A percentile compares a stretch with the other conserved stretches of the same genome.
phyloP scores from a whole-genome alignment of 768 basidiomycete species.

The Mycena floridula region DNA sequence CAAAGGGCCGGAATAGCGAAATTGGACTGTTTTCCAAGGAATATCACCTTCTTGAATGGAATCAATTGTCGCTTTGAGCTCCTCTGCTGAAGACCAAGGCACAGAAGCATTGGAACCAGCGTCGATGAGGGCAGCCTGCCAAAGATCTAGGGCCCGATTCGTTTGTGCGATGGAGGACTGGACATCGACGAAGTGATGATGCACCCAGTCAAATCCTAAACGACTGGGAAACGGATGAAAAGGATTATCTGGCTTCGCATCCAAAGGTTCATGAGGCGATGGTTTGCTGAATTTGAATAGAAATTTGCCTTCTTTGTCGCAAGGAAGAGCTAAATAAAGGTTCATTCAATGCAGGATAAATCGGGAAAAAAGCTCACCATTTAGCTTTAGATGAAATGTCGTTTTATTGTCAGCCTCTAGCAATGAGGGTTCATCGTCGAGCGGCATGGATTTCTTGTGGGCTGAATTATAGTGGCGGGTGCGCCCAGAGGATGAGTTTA shows the following conservation, averaged over 20 bases:
- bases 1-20: constrained; percentile 16
- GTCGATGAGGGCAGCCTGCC: constrained; percentile 15
- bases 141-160: constrained; percentile 16
- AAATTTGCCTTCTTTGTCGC: not conserved
- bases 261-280: not conserved
- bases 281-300: not conserved
- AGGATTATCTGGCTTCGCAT: constrained; percentile 5
- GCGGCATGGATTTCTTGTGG: too few species aligned
- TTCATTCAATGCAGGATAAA: too few species aligned
- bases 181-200: constrained; percentile 18
- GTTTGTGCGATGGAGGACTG: constrained; percentile 17
- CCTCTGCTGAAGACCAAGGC: constrained; percentile 14
- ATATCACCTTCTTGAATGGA: constrained; percentile 14
- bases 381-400: too few species aligned
- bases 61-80: constrained; percentile 20
- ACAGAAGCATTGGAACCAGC: not conserved
- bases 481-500: too few species aligned
- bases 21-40: constrained; percentile 15
- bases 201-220: constrained; percentile 21
- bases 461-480: too few species aligned
- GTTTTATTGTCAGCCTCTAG: too few species aligned
- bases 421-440: too few species aligned
- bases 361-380: too few species aligned
- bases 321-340: not conserved
- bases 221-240: constrained; percentile 22